Evolutionary conservation across 768 basidiomycete species (phyloP), one percentile per base, ranked within the genome.

Genomic region (Russula sp.): DNA sequence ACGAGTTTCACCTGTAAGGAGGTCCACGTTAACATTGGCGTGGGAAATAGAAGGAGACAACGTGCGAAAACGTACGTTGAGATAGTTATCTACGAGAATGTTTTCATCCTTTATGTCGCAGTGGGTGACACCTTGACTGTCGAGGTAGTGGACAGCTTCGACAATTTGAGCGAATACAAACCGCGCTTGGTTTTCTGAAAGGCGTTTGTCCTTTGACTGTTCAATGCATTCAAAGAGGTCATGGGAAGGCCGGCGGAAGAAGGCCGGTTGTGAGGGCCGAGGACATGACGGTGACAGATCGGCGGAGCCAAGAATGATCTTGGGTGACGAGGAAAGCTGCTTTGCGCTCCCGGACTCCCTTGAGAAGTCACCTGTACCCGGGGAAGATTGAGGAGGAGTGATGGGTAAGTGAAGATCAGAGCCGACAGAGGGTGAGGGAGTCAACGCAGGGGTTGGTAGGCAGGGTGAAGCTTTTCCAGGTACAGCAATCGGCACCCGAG

Each of bases 71-170:
- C 77, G 64, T 71, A 88, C 89, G 77, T 83, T 88, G 66, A 91
- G 79, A 66, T 89, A 77, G 73, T 76, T 78, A 75, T 90, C 90
- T 40, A 93, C 85, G 57, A 93, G 84, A 54, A 94, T 75, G 72
- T 99, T 99, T 75, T 99, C 96, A 61, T 98, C 96, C 73, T 99
- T 99, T 71, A 99, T 87, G 73, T 99, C 96, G 46, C 96, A 88
- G 74, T 99, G 96, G 0, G 89, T 86, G 69, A 98, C 90, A 30
- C 94, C 92, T 64, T 84, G 87, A 52, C 79, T 77, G 70, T 96
- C 83, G 40, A 98, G 81, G 72, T 94, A 92, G 65, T 83, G 76
- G 7, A 94, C 89, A 42, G 87, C 90, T 61, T 93, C 89, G 57
- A 92, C 91, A 50, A 97, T 84, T 76, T 98, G 95, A 38, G 81